Conservation (phyloP, 441 rosid genomes). For the Arabidopsis lyrata region DNA sequence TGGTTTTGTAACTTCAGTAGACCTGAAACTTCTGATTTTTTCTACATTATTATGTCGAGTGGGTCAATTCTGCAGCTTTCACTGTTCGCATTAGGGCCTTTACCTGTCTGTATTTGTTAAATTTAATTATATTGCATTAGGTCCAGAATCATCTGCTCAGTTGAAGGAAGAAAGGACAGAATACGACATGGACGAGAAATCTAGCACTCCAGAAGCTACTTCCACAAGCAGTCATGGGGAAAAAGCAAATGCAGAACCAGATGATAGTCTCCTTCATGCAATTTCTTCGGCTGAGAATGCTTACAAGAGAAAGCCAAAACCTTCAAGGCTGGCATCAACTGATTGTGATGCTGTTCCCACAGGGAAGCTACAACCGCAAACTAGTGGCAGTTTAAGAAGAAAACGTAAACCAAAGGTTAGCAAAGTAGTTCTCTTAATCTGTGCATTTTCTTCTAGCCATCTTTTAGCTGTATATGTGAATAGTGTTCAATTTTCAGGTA, state of each 20-base stretch:
- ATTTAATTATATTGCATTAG: conserved; percentile 39
- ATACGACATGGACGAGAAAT: conserved; percentile 55
- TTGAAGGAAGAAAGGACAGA: conserved; percentile 67
- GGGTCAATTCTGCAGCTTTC: conserved; percentile 35
- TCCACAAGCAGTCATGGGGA: conserved; percentile 53
- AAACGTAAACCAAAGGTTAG: conserved; percentile 66
- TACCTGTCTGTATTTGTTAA: conserved; percentile 29
- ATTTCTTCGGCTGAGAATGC: conserved; percentile 39
- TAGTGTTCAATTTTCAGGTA: conserved; percentile 22
- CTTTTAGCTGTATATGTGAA: conserved; percentile 17
- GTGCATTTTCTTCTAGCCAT: conserved; percentile 24
- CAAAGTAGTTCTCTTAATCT: conserved; percentile 42
- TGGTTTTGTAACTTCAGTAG: conserved; percentile 25
- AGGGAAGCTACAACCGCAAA: conserved; percentile 41
- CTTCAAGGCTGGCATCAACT: conserved; percentile 19
- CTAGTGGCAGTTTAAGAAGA: conserved; percentile 40
- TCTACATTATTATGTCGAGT: conserved; percentile 22
- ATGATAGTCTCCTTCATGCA: conserved; percentile 33
- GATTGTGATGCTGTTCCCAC: conserved; percentile 29
- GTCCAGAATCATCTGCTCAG: conserved; percentile 69
- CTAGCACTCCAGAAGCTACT: conserved; percentile 57
- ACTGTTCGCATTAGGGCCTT: conserved; percentile 3
- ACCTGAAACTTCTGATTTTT: conserved; percentile 24
- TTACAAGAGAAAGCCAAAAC: conserved; percentile 46
- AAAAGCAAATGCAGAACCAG: conserved; percentile 48